phyloP scores from a whole-genome alignment of 257 asterid genomes.

The Fraxinus excelsior region DNA sequence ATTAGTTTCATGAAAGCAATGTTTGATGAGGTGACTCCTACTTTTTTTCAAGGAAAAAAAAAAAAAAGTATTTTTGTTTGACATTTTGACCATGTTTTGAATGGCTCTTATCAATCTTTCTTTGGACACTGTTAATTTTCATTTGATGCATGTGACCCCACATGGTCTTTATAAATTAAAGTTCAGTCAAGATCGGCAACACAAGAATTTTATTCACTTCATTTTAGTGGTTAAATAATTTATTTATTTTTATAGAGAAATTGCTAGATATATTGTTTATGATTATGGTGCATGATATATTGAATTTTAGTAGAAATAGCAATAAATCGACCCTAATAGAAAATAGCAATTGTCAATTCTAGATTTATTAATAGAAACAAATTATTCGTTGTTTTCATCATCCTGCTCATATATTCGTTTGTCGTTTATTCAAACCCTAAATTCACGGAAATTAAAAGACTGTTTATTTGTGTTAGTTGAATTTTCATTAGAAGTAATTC shows the following conservation, averaged over 20 bases:
- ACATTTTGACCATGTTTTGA: constrained; percentile 27
- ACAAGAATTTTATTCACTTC: constrained; percentile 5
- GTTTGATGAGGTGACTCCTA: background rate
- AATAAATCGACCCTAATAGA: no score
- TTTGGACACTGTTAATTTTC: constrained; percentile 15
- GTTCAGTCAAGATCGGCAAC: constrained; percentile 53
- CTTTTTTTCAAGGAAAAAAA: no score
- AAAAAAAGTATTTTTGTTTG: constrained; percentile 1
- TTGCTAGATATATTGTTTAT: background rate
- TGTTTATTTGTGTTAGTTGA: no score
- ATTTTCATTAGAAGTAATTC: background rate
- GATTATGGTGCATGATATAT: no score
- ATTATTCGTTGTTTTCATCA: no score
- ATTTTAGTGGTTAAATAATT: background rate
- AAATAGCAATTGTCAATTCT: background rate
- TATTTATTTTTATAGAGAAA: background rate
- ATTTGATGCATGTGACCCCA: constrained; percentile 12
- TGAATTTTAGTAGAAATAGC: no score
- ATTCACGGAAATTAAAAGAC: no score
- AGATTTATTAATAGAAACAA: background rate
- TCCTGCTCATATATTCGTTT: no score
- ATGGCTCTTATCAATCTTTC: constrained; percentile 6
- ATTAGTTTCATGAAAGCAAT: constrained; percentile 2
- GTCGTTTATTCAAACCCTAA: no score
- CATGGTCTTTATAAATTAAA: constrained; percentile 8